These are phyloP conservation scores for Lentithecium fluviatile DNA, from an alignment of 495 filamentous ascomycete species.

Conservation along the genomic window DNA sequence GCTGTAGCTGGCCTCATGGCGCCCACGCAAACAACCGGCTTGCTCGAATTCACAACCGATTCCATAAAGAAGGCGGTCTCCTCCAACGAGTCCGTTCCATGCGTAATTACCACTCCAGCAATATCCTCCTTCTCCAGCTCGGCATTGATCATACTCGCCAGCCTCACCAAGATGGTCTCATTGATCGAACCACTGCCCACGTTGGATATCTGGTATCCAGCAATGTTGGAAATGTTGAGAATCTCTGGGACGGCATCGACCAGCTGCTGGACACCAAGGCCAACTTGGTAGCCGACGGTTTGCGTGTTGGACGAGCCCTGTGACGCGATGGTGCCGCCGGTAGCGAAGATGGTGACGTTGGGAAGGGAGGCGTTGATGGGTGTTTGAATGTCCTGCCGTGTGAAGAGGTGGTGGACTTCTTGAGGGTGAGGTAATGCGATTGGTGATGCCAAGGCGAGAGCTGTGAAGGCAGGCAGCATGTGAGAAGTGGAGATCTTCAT, in stretches of 20 bases:
- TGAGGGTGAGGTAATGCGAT: not conserved
- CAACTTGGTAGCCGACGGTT: constrained; percentile 51
- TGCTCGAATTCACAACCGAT: constrained; percentile 48
- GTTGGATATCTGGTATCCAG: constrained; percentile 50
- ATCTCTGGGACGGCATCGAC: constrained; percentile 49
- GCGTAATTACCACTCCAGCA: constrained; percentile 51
- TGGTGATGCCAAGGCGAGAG: constrained; percentile 7
- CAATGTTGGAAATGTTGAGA: constrained; percentile 50
- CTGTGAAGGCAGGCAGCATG: constrained; percentile 3
- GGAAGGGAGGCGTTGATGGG: constrained; percentile 49
- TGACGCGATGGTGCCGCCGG: constrained; percentile 54
- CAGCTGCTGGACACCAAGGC: constrained; percentile 45
- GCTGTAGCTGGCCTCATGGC: constrained; percentile 54
- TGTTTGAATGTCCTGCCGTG: constrained; percentile 37
- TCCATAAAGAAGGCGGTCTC: constrained; percentile 55
- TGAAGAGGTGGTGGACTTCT: constrained; percentile 3
- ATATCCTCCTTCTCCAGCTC: constrained; percentile 48
- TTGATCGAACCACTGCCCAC: constrained; percentile 46
- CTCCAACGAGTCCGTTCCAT: constrained; percentile 54
- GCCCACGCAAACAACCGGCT: constrained; percentile 52
- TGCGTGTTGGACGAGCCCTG: constrained; percentile 46
- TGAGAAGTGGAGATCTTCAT: not conserved
- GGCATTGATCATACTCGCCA: constrained; percentile 46
- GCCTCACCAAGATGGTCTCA: constrained; percentile 46
- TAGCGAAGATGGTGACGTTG: constrained; percentile 54